Base-by-base conservation (phyloP, 192 early-diverging fungal species). In the Geranomyces michiganensis region DNA sequence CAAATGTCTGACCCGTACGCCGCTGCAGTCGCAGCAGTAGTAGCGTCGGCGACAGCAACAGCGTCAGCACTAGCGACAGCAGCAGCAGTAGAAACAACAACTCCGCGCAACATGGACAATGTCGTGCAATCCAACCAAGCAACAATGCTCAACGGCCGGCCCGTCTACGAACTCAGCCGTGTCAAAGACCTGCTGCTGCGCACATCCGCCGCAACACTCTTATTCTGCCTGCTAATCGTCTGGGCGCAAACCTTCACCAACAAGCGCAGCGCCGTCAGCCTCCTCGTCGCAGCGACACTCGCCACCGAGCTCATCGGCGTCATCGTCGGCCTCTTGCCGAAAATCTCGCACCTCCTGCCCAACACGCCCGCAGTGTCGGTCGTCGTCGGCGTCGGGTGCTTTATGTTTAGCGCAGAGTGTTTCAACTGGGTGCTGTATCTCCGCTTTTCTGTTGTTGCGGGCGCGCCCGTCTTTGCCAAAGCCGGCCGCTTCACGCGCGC, bases 371-470 rank as follows among this genome's bases (percentile, higher is more conserved):
- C 44, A 9, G 31, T 70, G 33, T 43, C 68, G 27, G 55, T 70
- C 56, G 68, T 22, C 27, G 6, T 70, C 4, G 68, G 68, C 17
- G 68, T 70, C 13, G 68, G 68, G 14, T 43, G 9, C n/a, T 62
- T 61, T 41, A 62, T 70, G 68, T 29, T 62, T 43, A 32, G 26
- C 27, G 27, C 21, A 14, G 68, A 70, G 44, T 21, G 21, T 24
- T 70, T 70, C 68, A 70, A 61, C 44, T 70, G 68, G 68, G 62
- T 64, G n/a, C 43, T 70, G 26, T 70, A 70, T 27, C 68, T 70
- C 0, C 68, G 68, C 24, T 70, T 70, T 41, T 61, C 56, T 36
- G 61, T 70, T 22, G 59, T 70, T 22, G 41, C 43, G 12, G n/a
- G n/a, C 10, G 36, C 36, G 36, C 36, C 36, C n/a, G 21, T 48